Evolutionary conservation across 768 basidiomycete species (phyloP).

Genomic region (Calocybe cyanea): DNA sequence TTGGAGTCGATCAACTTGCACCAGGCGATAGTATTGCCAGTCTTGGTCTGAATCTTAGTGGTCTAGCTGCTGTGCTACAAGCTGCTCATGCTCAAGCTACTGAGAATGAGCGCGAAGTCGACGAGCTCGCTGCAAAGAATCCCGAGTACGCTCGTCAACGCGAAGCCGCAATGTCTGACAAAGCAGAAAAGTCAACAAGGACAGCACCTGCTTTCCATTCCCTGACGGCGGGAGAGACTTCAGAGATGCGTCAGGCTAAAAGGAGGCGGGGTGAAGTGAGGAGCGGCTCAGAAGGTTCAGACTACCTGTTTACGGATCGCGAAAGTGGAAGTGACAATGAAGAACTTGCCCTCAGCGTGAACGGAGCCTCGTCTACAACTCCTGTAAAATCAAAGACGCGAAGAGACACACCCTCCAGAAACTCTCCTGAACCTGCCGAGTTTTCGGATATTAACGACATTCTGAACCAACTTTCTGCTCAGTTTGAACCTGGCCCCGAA

Average conservation of each 20-base stretch:
- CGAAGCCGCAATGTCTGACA: slow-evolving; percentile 39
- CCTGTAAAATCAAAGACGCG: slow-evolving; percentile 31
- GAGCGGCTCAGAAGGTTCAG: slow-evolving; percentile 45
- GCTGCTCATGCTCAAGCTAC: slow-evolving; percentile 65
- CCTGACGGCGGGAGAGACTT: slow-evolving; percentile 54
- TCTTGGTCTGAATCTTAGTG: slow-evolving; percentile 55
- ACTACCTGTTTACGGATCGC: slow-evolving; percentile 51
- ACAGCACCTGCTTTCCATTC: slow-evolving; percentile 78
- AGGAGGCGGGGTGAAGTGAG: slow-evolving; percentile 32
- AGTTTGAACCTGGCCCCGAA: slow-evolving; percentile 57
- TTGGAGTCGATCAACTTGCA: slow-evolving; percentile 25
- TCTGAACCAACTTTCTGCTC: slow-evolving; percentile 65
- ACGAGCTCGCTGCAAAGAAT: slow-evolving; percentile 42
- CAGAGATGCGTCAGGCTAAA: slow-evolving; percentile 25
- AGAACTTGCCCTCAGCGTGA: slow-evolving; percentile 25
- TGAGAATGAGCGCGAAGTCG: slow-evolving; percentile 41
- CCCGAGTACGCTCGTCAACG: slow-evolving; percentile 40
- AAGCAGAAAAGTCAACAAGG: slow-evolving; percentile 54
- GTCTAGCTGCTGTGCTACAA: slow-evolving; percentile 76
- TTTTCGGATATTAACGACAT: slow-evolving; percentile 77
- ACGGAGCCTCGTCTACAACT: slow-evolving; percentile 23
- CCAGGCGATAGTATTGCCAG: slow-evolving; percentile 33
- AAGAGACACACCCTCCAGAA: slow-evolving; percentile 32
- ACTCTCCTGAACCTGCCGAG: slow-evolving; percentile 50
- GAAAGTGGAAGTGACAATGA: slow-evolving; percentile 44